Evolutionary conservation across 768 basidiomycete genomes (phyloP).

Genomic region (Amanita exitialis): DNA sequence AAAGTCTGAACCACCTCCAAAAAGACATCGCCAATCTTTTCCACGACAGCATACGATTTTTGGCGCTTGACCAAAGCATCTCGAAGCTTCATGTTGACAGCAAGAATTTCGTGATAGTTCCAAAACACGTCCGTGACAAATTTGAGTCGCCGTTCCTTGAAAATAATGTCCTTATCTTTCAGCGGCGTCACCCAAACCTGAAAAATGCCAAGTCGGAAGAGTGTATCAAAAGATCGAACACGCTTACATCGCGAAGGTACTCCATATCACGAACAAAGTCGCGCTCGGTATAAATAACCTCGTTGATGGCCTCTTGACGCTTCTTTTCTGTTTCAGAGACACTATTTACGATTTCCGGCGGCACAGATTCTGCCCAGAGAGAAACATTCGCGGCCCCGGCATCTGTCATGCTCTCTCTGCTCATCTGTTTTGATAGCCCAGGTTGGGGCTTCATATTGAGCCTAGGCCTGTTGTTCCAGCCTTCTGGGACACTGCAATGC

Average conservation of each 20-base stretch:
- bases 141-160: conserved; percentile 63
- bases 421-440: conserved; percentile 78
- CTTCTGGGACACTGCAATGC: conserved; percentile 92
- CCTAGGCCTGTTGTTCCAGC: conserved; percentile 87
- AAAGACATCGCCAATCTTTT: conserved; percentile 85
- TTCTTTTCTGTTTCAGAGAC: conserved; percentile 92
- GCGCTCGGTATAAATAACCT: conserved; percentile 88
- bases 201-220: not conserved
- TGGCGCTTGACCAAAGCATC: conserved; percentile 93
- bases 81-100: conserved; percentile 83
- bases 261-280: conserved; percentile 99
- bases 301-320: conserved; percentile 96
- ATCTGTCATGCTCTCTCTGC: conserved; percentile 74
- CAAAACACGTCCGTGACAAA: conserved; percentile 96
- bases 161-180: conserved; percentile 66
- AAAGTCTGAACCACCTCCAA: conserved; percentile 83
- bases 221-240: not conserved
- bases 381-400: conserved; percentile 52
- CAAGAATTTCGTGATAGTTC: conserved; percentile 92
- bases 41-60: conserved; percentile 90
- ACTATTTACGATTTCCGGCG: conserved; percentile 86
- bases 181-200: conserved; percentile 89
- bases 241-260: conserved; percentile 85
- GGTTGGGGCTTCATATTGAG: conserved; percentile 92
- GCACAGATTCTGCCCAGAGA: conserved; percentile 94